A percentile compares a stretch with the other conserved stretches of the same genome.
Conservation (phyloP, 345 rosid genomes). For the Gossypium stocksii region DNA sequence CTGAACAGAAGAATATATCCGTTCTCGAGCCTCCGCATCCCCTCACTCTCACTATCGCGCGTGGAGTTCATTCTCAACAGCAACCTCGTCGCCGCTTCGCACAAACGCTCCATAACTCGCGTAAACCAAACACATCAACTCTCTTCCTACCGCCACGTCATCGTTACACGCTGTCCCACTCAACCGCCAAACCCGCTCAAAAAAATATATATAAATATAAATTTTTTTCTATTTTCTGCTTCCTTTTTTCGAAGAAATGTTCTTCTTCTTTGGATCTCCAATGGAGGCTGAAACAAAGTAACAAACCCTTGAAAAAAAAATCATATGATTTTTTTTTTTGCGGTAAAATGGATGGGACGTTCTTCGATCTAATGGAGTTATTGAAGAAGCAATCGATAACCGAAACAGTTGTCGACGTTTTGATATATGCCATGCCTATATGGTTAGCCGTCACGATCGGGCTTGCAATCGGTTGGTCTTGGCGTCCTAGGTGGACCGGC, state of each 20-base stretch:
- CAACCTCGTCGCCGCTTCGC: neutral
- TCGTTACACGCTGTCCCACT: neutral
- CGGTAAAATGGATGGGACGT: conserved; percentile 54
- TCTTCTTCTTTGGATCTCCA: neutral
- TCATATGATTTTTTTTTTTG: neutral
- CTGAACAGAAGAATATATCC: neutral
- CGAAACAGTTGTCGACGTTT: conserved; percentile 84
- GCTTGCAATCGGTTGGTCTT: conserved; percentile 89
- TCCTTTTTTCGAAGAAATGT: neutral
- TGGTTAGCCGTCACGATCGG: conserved; percentile 97
- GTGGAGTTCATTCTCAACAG: neutral
- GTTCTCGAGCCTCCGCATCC: neutral
- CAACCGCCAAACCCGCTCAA: conserved; percentile 12
- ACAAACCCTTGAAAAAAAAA: neutral
- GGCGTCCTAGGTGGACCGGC: conserved; percentile 97
- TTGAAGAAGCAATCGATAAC: conserved; percentile 54
- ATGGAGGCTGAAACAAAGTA: neutral
- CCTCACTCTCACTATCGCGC: neutral
- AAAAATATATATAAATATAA: neutral
- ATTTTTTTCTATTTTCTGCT: neutral
- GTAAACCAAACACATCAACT: conserved; percentile 13
- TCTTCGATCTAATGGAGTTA: conserved; percentile 58
- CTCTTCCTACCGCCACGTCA: conserved; percentile 32
- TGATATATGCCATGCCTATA: conserved; percentile 89
- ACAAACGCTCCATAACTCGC: neutral